Percentiles rank a stretch among this genome's conserved stretches.
phyloP scores from a whole-genome alignment of 2,329 filamentous ascomycete genomes.

The Rutstroemia sp. region DNA sequence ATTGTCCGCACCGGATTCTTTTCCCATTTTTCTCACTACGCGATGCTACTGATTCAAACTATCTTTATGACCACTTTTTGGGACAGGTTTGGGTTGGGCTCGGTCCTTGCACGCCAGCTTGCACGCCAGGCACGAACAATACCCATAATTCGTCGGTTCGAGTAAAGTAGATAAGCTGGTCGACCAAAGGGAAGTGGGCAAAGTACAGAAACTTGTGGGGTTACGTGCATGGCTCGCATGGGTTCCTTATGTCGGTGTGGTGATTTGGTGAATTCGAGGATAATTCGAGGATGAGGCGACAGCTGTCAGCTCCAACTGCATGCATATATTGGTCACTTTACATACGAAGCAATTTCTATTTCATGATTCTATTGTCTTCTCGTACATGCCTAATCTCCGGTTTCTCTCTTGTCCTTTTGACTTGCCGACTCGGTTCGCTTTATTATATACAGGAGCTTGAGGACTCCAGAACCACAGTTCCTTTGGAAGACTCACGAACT shows the following conservation, averaged over 20 bases:
- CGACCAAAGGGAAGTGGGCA: not conserved
- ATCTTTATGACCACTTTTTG: not conserved
- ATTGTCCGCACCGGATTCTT: not conserved
- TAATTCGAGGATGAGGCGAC: slow-evolving; percentile 4
- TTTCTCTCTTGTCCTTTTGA: not conserved
- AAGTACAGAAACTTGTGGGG: slow-evolving; percentile 1
- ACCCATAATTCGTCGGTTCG: not conserved
- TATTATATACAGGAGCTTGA: not conserved
- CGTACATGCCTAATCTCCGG: not conserved
- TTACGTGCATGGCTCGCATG: not conserved
- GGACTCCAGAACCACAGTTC: too few species aligned
- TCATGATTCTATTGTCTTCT: not conserved
- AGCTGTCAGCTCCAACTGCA: slow-evolving; percentile 3
- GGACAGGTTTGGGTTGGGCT: not conserved
- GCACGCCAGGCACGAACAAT: not conserved
- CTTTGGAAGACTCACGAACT: too few species aligned
- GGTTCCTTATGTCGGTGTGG: not conserved
- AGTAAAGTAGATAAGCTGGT: not conserved
- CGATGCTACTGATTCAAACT: too few species aligned
- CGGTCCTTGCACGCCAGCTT: not conserved
- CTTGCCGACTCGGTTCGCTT: not conserved
- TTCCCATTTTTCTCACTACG: not conserved
- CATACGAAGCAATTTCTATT: not conserved
- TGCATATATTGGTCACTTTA: slow-evolving; percentile 1
- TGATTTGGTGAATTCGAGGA: slow-evolving; percentile 1